These are phyloP conservation scores for Tetrahymena thermophila DNA, from an alignment of 73 alveolate genomes.

Conservation along the genomic window DNA sequence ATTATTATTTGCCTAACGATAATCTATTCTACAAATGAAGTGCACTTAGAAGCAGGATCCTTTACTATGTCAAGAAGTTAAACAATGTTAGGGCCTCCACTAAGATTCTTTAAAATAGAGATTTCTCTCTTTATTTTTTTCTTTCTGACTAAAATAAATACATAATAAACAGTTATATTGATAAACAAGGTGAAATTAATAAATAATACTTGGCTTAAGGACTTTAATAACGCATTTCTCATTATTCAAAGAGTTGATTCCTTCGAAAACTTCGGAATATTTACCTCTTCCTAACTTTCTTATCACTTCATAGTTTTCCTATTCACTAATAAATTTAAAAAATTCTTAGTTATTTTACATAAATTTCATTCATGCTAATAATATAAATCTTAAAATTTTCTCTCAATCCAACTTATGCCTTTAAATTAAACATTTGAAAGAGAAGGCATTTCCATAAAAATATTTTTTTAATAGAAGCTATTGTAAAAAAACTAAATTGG, in stretches of 20 bases:
- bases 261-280: conserved; percentile 82
- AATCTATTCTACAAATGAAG: conserved; percentile 43
- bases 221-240: conserved; percentile 70
- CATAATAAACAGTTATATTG: too few species aligned
- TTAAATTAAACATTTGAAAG: not conserved
- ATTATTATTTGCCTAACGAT: not conserved
- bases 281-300: conserved; percentile 84
- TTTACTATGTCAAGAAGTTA: conserved; percentile 90
- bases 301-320: conserved; percentile 70
- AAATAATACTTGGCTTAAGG: conserved; percentile 56
- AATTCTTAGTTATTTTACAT: not conserved
- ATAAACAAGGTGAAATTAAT: too few species aligned
- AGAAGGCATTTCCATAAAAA: too few species aligned
- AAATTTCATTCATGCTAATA: not conserved
- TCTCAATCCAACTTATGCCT: not conserved
- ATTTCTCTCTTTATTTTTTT: conserved; percentile 76
- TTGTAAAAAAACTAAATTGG: not conserved
- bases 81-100: conserved; percentile 90
- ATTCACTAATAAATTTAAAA: conserved; percentile 1
- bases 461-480: not conserved
- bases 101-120: conserved; percentile 89
- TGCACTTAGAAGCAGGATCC: conserved; percentile 92
- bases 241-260: conserved; percentile 61
- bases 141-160: conserved; percentile 40
- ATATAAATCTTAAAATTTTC: not conserved